Evolutionary conservation across 1,284 basidiomycete species (phyloP), one percentile per base, ranked within the genome.

Genomic region (Thecaphora thlaspeos): DNA sequence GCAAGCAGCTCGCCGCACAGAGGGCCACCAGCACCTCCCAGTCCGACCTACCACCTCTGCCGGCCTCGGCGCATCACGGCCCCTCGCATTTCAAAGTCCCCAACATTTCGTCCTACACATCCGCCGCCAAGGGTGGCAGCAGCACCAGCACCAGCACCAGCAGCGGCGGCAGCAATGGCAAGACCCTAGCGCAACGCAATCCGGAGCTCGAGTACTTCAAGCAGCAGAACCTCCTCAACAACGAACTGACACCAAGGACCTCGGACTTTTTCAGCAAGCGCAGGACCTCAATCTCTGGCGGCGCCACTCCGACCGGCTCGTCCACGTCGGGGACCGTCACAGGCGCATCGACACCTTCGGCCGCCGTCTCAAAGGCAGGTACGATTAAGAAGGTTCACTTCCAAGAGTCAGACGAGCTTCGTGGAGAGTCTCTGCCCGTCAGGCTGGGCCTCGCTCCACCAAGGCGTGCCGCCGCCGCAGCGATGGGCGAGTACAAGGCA

Each of bases 401-500:
- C 12, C 41, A 51, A 21, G 62, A 65, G 19, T 34, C 51, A 19
- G 62, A 65, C 10, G 37, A 48, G 26, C 43, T 65, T 19, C 15
- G 21, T 2, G 54, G 57, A 4, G 58, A 65, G 24, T 59, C 64
- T 28, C 55, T 71, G 10, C 70, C 70, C 2, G 62, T 70, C 3
- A 44, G 70, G 7, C 55, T 71, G 2, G 70, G 70, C 11, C 43
- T 71, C 19, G 61, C 68, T 4, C 63, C 68, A n/a, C 59, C 68
- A 50, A 61, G 41, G 36, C 56, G 22, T 50, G 47, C 43, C 52
- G 48, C 28, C 23, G 63, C 14, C 53, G 48, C 18, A 46, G 49
- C 36, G 57, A 3, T n/a, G 15, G 15, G 43, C 10, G 21, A 61
- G 11, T 68, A 68, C 51, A 58, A 59, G 24, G 50, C 61, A 2